Conservation (phyloP, 2,329 filamentous ascomycete species). For the Basipetospora chlamydospora region DNA sequence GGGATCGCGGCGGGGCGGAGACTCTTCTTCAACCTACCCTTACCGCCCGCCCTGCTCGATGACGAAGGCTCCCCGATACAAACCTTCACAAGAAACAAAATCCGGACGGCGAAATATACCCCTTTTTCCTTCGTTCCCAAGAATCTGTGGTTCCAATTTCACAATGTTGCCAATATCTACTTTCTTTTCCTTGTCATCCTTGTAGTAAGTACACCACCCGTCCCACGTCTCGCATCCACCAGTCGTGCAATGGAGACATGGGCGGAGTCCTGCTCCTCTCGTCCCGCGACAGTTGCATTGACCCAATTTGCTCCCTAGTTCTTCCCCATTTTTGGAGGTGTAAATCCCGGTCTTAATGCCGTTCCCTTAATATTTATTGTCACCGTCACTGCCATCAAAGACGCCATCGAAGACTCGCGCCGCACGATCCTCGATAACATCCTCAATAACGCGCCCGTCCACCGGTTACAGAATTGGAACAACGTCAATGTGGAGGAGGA, state of each 20-base stretch:
- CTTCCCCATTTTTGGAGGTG: constrained; percentile 88
- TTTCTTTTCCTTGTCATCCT: constrained; percentile 95
- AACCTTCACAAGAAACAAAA: constrained; percentile 81
- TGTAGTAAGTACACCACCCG: constrained; percentile 47
- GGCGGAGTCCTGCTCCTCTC: constrained; percentile 2
- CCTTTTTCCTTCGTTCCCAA: constrained; percentile 90
- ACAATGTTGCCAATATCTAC: constrained; percentile 97
- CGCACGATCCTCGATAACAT: constrained; percentile 83
- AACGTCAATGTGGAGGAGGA: constrained; percentile 91
- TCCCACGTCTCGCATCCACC: background rate
- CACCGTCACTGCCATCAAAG: constrained; percentile 76
- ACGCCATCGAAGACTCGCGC: constrained; percentile 89
- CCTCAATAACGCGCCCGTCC: constrained; percentile 90
- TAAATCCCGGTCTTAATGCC: constrained; percentile 77
- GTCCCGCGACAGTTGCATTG: no score
- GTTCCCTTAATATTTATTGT: constrained; percentile 91
- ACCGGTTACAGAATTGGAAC: constrained; percentile 73
- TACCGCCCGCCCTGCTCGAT: constrained; percentile 62
- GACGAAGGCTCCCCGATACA: constrained; percentile 62
- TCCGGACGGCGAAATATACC: constrained; percentile 94
- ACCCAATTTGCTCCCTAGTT: constrained; percentile 61
- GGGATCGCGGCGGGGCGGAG: constrained; percentile 34
- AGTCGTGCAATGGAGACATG: no score
- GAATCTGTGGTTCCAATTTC: constrained; percentile 95
- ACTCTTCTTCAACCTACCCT: constrained; percentile 74